These are phyloP conservation scores for Geotrichum australiense DNA, from an alignment of 1,139 yeast species.

Conservation along the genomic window DNA sequence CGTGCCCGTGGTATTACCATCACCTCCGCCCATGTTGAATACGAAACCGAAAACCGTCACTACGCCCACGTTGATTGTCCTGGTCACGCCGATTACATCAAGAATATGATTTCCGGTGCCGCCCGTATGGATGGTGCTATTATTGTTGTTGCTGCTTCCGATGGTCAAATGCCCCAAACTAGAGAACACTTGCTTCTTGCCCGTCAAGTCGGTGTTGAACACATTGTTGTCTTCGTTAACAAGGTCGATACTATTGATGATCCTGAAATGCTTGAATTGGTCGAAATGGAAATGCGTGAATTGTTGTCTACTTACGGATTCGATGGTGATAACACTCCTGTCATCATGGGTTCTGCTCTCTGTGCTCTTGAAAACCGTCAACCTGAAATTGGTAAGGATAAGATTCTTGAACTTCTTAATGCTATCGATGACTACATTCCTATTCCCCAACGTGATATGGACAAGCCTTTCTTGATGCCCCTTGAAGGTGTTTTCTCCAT, in stretches of 20 bases:
- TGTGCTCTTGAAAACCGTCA: conserved; percentile 85
- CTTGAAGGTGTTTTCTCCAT: conserved; percentile 96
- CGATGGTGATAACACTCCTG: conserved; percentile 98
- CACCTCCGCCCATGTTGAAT: conserved; percentile 95
- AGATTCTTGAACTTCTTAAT: conserved; percentile 75
- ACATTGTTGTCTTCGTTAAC: conserved; percentile 95
- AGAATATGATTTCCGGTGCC: conserved; percentile 99
- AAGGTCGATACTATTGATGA: conserved; percentile 97
- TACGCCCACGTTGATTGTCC: conserved; percentile 98
- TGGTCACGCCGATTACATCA: conserved; percentile 98
- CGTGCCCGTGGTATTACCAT: conserved; percentile 99
- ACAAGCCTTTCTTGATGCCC: conserved; percentile 95
- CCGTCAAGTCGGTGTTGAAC: conserved; percentile 98
- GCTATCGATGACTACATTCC: conserved; percentile 95
- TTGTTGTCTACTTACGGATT: conserved; percentile 83
- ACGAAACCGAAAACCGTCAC: conserved; percentile 87
- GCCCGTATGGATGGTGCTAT: conserved; percentile 99
- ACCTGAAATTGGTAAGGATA: conserved; percentile 89
- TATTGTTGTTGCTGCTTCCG: conserved; percentile 97
- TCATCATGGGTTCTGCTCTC: conserved; percentile 96
- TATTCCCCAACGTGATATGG: conserved; percentile 93
- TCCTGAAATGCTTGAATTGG: conserved; percentile 98
- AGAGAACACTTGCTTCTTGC: conserved; percentile 97
- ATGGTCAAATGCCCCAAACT: conserved; percentile 99
- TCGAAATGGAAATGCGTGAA: conserved; percentile 99